Conservation (phyloP, 805 yeast genomes). For the Monosporozyma aerobia region DNA sequence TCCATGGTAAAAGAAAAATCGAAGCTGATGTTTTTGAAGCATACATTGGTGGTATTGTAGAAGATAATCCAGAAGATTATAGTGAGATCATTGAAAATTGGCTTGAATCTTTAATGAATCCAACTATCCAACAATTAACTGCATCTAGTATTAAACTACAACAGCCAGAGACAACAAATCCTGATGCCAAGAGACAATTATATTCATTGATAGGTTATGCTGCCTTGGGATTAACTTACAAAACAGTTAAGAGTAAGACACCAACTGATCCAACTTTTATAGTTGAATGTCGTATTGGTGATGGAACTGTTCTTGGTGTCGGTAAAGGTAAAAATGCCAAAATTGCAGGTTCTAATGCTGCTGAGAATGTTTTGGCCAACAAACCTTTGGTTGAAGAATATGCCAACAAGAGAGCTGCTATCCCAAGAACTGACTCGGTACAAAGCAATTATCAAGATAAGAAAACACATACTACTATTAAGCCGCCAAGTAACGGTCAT, state of each 20-base stretch:
- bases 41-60: slow-evolving; percentile 78
- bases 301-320: slow-evolving; percentile 52
- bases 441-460: slow-evolving; percentile 8
- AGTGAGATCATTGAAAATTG: slow-evolving; percentile 44
- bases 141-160: slow-evolving; percentile 20
- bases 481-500: background rate
- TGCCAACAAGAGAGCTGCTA: slow-evolving; percentile 44
- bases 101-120: slow-evolving; percentile 45
- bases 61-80: slow-evolving; percentile 38
- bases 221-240: slow-evolving; percentile 50
- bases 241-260: slow-evolving; percentile 33
- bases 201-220: slow-evolving; percentile 78
- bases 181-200: slow-evolving; percentile 66
- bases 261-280: slow-evolving; percentile 35
- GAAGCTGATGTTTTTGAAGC: slow-evolving; percentile 92
- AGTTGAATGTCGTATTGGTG: slow-evolving; percentile 59
- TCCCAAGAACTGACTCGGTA: slow-evolving; percentile 35
- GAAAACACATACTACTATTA: background rate
- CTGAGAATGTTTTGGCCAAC: slow-evolving; percentile 64
- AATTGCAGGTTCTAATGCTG: slow-evolving; percentile 79
- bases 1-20: slow-evolving; percentile 54
- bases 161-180: slow-evolving; percentile 35
- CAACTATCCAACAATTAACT: slow-evolving; percentile 29
- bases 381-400: slow-evolving; percentile 54
- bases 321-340: slow-evolving; percentile 65